Percentiles rank a stretch among this genome's conserved stretches.
These are phyloP conservation scores for Xylaria sp. DNA, from an alignment of 2,329 filamentous ascomycete genomes.

Conservation along the genomic window DNA sequence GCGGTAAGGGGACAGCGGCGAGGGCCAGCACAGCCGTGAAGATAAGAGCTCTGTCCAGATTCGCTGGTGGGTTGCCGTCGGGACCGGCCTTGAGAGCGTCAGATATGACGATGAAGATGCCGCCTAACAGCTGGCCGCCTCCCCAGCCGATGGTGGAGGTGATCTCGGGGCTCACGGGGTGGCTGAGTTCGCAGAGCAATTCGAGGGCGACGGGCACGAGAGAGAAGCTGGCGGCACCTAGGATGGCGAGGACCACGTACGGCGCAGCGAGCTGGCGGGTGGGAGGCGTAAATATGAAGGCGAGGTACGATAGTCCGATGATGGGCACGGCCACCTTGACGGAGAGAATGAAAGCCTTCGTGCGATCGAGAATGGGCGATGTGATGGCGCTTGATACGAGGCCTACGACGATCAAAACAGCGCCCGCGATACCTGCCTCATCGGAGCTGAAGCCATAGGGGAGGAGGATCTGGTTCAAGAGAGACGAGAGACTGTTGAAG, in stretches of 20 bases:
- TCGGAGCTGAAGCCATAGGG: conserved; percentile 88
- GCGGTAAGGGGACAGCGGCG: conserved; percentile 72
- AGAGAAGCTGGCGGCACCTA: conserved; percentile 83
- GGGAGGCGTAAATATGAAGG: conserved; percentile 82
- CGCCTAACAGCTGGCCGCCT: conserved; percentile 86
- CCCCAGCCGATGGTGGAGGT: conserved; percentile 87
- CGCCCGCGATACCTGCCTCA: conserved; percentile 89
- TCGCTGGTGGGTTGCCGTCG: conserved; percentile 67
- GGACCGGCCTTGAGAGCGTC: conserved; percentile 73
- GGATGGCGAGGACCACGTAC: conserved; percentile 77
- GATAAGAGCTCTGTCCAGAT: conserved; percentile 80
- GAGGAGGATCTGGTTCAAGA: conserved; percentile 88
- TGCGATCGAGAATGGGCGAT: conserved; percentile 85
- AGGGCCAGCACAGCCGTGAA: conserved; percentile 81
- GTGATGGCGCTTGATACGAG: conserved; percentile 80
- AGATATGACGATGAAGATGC: conserved; percentile 84
- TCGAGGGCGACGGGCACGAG: conserved; percentile 88
- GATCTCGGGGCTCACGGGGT: conserved; percentile 87
- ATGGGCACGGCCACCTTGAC: conserved; percentile 81
- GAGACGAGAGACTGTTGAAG: conserved; percentile 91
- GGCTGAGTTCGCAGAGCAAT: conserved; percentile 85
- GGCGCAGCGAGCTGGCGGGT: conserved; percentile 69
- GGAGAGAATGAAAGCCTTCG: conserved; percentile 79
- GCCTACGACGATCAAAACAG: conserved; percentile 88
- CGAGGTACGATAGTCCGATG: conserved; percentile 77